phyloP scores from a whole-genome alignment of 306 rosid species.

The Macrotyloma uniflorum region DNA sequence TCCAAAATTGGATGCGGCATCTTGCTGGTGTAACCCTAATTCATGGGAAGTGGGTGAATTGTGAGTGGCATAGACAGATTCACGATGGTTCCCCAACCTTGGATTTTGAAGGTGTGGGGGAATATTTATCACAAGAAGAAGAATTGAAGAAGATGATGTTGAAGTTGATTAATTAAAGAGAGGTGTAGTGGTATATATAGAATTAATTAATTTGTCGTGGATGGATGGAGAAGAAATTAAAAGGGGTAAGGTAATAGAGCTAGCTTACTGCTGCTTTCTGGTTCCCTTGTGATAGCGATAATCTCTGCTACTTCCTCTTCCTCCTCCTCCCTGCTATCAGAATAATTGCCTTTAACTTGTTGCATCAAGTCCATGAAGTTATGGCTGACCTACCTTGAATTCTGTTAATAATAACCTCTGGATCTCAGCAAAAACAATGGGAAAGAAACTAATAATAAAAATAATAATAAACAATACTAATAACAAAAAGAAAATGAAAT shows the following conservation, averaged over 20 bases:
- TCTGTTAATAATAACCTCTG: slow-evolving; percentile 33
- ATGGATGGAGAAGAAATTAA: slow-evolving; percentile 21
- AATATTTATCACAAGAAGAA: not conserved
- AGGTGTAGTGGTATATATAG: not conserved
- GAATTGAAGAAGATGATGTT: not conserved
- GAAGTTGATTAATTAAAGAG: not conserved
- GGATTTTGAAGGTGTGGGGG: slow-evolving; percentile 1
- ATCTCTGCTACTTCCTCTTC: slow-evolving; percentile 40
- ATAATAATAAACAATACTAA: not conserved
- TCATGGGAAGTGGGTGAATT: not conserved
- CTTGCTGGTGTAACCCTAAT: slow-evolving; percentile 54
- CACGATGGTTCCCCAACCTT: slow-evolving; percentile 19
- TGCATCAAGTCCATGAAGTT: slow-evolving; percentile 54
- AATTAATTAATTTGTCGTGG: not conserved
- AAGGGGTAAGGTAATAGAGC: slow-evolving; percentile 23
- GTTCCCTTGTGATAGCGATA: slow-evolving; percentile 28
- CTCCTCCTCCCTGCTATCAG: slow-evolving; percentile 53
- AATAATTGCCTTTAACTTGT: slow-evolving; percentile 49
- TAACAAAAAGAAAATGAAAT: no score
- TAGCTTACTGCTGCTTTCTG: slow-evolving; percentile 41
- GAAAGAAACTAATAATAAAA: not conserved
- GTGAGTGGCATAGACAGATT: not conserved
- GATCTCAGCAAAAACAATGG: slow-evolving; percentile 37
- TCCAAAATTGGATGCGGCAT: slow-evolving; percentile 36
- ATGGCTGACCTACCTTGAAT: slow-evolving; percentile 19